These are phyloP conservation scores for Sclerotinia glacialis DNA, from an alignment of 2,329 filamentous ascomycete species.

Conservation along the genomic window DNA sequence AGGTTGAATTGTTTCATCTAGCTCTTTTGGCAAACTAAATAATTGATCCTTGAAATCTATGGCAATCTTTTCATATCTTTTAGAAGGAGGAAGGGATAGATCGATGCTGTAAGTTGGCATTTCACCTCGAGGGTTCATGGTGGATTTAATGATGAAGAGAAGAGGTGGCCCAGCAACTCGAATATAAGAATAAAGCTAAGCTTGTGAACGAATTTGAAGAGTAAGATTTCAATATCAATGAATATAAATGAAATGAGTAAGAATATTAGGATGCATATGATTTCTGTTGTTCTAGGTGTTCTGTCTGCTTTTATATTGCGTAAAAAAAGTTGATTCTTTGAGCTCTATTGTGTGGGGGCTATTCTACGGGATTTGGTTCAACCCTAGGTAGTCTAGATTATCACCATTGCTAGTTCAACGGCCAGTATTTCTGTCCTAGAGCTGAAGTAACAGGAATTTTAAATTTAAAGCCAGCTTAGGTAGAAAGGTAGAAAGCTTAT, in stretches of 20 bases:
- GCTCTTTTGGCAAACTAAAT: conserved; percentile 46
- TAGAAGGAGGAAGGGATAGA: conserved; percentile 50
- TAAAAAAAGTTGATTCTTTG: neutral
- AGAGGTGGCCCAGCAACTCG: too few relatives aligned
- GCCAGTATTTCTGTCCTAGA: too few relatives aligned
- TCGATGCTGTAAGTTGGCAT: conserved; percentile 50
- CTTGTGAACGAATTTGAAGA: neutral
- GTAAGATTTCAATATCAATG: neutral
- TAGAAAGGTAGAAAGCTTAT: too few relatives aligned
- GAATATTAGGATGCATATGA: neutral
- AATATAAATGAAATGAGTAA: neutral
- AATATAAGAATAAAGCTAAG: neutral
- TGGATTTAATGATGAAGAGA: neutral
- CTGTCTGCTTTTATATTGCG: too few relatives aligned
- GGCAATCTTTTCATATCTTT: conserved; percentile 52
- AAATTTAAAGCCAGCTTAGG: too few relatives aligned
- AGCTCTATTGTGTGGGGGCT: neutral
- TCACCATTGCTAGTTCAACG: too few relatives aligned
- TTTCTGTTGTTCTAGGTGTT: neutral
- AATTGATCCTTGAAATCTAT: conserved; percentile 46
- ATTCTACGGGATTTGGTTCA: too few relatives aligned
- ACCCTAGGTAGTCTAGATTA: too few relatives aligned
- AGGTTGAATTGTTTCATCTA: conserved; percentile 48
- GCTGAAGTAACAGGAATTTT: too few relatives aligned
- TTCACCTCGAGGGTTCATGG: neutral